Evolutionary conservation across 305 asterid species (phyloP), one percentile per base, ranked within the genome.

Genomic region (Rubia occidens): DNA sequence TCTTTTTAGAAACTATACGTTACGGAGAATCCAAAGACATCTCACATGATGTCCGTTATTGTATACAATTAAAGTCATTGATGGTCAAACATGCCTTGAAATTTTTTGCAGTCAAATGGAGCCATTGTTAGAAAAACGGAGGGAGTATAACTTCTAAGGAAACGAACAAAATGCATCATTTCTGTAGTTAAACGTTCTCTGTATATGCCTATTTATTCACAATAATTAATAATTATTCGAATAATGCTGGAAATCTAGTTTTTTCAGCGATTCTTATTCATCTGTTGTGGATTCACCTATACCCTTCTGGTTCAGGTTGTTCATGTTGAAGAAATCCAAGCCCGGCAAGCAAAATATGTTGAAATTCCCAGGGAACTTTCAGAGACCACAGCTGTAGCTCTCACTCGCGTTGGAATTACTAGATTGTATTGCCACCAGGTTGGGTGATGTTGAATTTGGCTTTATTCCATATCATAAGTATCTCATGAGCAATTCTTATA

Each of bases 401-500:
- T 93, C 56, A 78, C 79, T 61, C 81, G 78, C 56, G 71, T 81
- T 58, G 97, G 96, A 67, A 80, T 93, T 64, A 79, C 90, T 70
- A 87, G 79, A 80, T 75, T 94, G 80, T 94, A 94, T 73, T 84
- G 95, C 78, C 98, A 94, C 83, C 98, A 94, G 90, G 98, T 90
- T 29, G 75, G 54, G 39, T 68, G 32, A 68, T 71, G 64, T 75
- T 76, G 24, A 21, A 53, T 68, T 70, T 54, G 54, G 14, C 40
- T 67, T 78, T 64, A 64, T 44, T 68, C 58, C 66, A 72, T 45
- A 44, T 6, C 18, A n/a, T 67, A 35, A 70, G 20, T 63, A 60
- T 3, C 0, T 35, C 39, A 35, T 0, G 39, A 35, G 5, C 39
- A 3, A 4, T 35, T 35, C 39, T 35, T 35, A 29, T 29, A 29